Evolutionary conservation across 371 early-diverging fungal genomes (phyloP).

Genomic region (Mortierella sp.): DNA sequence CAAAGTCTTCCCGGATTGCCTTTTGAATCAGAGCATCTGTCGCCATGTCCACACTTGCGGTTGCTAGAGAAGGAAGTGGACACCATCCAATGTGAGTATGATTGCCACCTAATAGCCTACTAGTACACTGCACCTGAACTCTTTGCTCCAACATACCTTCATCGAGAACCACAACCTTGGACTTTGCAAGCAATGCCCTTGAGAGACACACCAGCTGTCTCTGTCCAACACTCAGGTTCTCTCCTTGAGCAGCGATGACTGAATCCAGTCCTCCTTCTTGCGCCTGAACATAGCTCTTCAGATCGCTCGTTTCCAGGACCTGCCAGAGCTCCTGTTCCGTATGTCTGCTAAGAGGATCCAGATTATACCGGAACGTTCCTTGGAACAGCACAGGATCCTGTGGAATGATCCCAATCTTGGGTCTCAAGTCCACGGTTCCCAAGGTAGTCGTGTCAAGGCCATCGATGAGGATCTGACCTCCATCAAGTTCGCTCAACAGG

Average conservation of each 20-base stretch:
- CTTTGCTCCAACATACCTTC: too few relatives aligned
- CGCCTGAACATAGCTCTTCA: constrained; percentile 59
- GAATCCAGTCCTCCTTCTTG: constrained; percentile 60
- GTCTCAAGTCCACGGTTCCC: constrained; percentile 82
- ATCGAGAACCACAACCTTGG: constrained; percentile 69
- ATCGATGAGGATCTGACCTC: constrained; percentile 74
- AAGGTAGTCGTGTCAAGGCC: constrained; percentile 85
- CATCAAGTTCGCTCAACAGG: constrained; percentile 89
- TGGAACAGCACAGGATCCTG: constrained; percentile 96
- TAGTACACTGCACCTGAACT: too few relatives aligned
- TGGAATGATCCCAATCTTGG: constrained; percentile 90
- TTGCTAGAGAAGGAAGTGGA: constrained; percentile 15
- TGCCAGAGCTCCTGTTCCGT: constrained; percentile 70
- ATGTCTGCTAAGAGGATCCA: constrained; percentile 73
- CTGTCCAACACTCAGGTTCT: constrained; percentile 71
- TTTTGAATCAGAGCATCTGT: constrained; percentile 51
- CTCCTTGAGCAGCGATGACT: constrained; percentile 58
- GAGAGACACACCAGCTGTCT: constrained; percentile 72
- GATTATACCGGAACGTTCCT: constrained; percentile 69
- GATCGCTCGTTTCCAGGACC: constrained; percentile 62
- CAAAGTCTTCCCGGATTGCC: constrained; percentile 90
- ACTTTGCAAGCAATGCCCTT: constrained; percentile 62
- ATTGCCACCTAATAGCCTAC: too few relatives aligned
- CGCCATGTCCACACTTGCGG: constrained; percentile 54
- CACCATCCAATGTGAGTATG: background rate